Evolutionary conservation across 2,329 filamentous ascomycete genomes (phyloP).

Genomic region (Colletotrichum abscissum): DNA sequence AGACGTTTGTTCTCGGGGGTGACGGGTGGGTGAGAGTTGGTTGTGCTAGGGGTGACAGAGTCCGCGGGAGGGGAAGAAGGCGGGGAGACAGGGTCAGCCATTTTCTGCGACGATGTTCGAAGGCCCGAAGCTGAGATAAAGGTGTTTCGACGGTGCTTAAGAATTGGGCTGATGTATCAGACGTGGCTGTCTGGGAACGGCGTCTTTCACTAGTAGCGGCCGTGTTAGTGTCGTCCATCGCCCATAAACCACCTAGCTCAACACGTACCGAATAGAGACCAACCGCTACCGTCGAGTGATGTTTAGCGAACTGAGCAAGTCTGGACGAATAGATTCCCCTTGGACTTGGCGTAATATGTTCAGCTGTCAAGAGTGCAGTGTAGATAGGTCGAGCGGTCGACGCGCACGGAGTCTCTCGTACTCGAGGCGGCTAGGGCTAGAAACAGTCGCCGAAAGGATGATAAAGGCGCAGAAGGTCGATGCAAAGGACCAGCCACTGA

Average conservation of each 20-base stretch:
- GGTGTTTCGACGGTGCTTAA: constrained; percentile 15
- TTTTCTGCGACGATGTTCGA: constrained; percentile 12
- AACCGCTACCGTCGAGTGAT: background rate
- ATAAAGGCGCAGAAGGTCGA: background rate
- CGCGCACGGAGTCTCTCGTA: background rate
- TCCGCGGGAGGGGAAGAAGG: constrained; percentile 22
- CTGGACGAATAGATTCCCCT: constrained; percentile 17
- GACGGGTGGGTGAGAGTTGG: constrained; percentile 1
- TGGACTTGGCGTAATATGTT: constrained; percentile 26
- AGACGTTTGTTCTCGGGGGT: constrained; percentile 28
- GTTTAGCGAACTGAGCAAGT: background rate
- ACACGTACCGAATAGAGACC: constrained; percentile 12
- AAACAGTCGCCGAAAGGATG: background rate
- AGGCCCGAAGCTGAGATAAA: constrained; percentile 28
- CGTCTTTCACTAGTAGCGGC: constrained; percentile 27
- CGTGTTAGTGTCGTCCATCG: constrained; percentile 25
- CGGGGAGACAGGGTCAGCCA: constrained; percentile 30
- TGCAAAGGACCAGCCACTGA: background rate
- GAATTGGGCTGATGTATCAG: constrained; percentile 10
- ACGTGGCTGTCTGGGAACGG: constrained; percentile 14
- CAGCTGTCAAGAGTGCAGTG: constrained; percentile 27
- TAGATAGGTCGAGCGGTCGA: constrained; percentile 21
- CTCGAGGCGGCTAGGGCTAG: background rate
- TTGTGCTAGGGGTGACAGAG: constrained; percentile 16
- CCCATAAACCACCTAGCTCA: constrained; percentile 21